A percentile compares a stretch with the other conserved stretches of the same genome.
These are phyloP conservation scores for Ogataea kodamae DNA, from an alignment of 805 yeast species.

Conservation along the genomic window DNA sequence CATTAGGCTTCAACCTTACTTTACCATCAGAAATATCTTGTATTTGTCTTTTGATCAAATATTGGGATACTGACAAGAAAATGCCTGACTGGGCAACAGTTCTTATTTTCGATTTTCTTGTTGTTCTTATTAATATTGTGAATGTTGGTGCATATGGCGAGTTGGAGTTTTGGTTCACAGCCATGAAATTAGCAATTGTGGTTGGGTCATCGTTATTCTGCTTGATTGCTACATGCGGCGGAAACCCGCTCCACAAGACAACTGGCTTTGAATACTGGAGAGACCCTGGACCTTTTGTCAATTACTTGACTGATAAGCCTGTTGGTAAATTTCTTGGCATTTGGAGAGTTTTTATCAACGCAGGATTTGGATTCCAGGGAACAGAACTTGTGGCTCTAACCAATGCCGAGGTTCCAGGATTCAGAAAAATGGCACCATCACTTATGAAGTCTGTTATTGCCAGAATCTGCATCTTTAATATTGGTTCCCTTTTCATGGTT, in stretches of 20 bases:
- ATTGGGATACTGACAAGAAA: conserved; percentile 49
- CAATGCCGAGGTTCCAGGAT: conserved; percentile 71
- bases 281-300: conserved; percentile 49
- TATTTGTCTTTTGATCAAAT: conserved; percentile 61
- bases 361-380: conserved; percentile 81
- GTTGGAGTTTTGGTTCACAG: conserved; percentile 71
- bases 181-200: conserved; percentile 63
- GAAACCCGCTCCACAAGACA: conserved; percentile 33
- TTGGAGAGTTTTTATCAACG: conserved; percentile 64
- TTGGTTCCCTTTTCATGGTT: conserved; percentile 60
- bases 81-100: conserved; percentile 73
- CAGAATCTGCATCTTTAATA: conserved; percentile 65
- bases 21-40: conserved; percentile 72
- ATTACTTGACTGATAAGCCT: conserved; percentile 7
- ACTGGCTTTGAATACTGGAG: conserved; percentile 81
- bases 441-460: conserved; percentile 67
- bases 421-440: conserved; percentile 65
- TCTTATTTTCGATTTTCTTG: conserved; percentile 55
- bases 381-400: conserved; percentile 73
- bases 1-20: conserved; percentile 77
- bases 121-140: conserved; percentile 53
- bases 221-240: conserved; percentile 10
- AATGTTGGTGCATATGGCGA: conserved; percentile 75
- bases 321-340: conserved; percentile 52
- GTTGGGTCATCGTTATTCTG: conserved; percentile 56